phyloP scores from a whole-genome alignment of 495 filamentous ascomycete species.

The Podospora anserina region DNA sequence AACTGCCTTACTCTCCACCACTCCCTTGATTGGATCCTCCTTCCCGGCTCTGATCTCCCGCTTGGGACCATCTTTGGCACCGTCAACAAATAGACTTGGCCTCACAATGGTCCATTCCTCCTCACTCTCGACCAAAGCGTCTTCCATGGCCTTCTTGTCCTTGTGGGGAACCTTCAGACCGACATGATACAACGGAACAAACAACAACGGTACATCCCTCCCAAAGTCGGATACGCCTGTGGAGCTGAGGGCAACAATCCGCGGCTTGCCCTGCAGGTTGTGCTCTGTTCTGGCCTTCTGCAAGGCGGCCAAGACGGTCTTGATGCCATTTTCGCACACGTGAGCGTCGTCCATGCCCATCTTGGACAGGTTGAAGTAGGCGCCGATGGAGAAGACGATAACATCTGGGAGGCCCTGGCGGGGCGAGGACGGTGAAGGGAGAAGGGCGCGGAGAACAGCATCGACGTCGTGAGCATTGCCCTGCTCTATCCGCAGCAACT shows the following conservation, averaged over 20 bases:
- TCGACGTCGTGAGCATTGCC: constrained; percentile 51
- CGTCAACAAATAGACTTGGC: constrained; percentile 28
- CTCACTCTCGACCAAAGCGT: constrained; percentile 36
- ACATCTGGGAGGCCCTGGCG: constrained; percentile 31
- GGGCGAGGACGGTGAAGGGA: constrained; percentile 12
- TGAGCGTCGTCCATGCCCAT: constrained; percentile 48
- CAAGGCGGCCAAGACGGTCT: constrained; percentile 46
- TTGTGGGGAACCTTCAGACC: constrained; percentile 50
- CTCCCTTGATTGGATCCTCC: constrained; percentile 30
- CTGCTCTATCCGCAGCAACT: constrained; percentile 47
- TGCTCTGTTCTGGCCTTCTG: constrained; percentile 16
- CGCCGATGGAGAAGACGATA: constrained; percentile 51
- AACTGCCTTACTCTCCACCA: constrained; percentile 31
- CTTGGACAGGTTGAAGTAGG: constrained; percentile 22
- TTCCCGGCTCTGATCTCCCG: constrained; percentile 30
- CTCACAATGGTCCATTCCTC: constrained; percentile 48
- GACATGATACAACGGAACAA: constrained; percentile 51
- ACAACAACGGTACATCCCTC: constrained; percentile 52
- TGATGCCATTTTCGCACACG: constrained; percentile 54
- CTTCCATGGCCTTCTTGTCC: constrained; percentile 63
- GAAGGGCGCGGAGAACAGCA: constrained; percentile 39
- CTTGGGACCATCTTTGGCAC: constrained; percentile 21
- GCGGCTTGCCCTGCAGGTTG: constrained; percentile 38
- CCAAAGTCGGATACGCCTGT: constrained; percentile 49
- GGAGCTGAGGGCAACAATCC: constrained; percentile 50